Conservation (phyloP, 73 alveolate genomes). For the Tetrahymena malaccensis region DNA sequence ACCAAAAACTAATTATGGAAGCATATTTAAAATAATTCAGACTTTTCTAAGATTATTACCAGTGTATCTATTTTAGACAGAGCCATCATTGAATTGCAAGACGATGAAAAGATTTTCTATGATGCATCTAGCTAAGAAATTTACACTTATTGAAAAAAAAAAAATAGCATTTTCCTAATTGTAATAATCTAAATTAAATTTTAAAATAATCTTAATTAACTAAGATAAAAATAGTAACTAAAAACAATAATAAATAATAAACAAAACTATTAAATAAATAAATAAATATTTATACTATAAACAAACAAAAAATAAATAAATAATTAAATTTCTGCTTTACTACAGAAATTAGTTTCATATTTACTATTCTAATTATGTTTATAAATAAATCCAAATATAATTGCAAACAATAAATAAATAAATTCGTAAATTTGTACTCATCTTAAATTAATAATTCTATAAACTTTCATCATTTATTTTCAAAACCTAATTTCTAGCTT, state of each 20-base stretch:
- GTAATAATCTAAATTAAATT: neutral
- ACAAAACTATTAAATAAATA: neutral
- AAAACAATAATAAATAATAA: no score
- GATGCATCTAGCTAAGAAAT: neutral
- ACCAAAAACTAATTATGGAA: slow-evolving; percentile 1
- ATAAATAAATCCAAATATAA: no score
- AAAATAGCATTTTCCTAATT: neutral
- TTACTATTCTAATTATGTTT: neutral
- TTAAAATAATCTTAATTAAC: neutral
- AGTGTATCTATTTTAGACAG: neutral
- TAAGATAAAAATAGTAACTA: neutral
- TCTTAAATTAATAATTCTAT: neutral
- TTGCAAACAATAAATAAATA: neutral
- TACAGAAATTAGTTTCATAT: no score
- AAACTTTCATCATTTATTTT: no score
- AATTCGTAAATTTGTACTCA: neutral
- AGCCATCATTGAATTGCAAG: neutral
- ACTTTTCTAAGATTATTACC: neutral
- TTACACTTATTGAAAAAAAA: neutral
- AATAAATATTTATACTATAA: neutral
- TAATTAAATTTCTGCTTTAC: no score
- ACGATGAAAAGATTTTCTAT: slow-evolving; percentile 2
- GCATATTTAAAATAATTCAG: neutral
- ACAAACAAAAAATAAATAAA: neutral
- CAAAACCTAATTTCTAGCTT: no score